Base-by-base conservation (phyloP, 2,329 filamentous ascomycete species). In the Paraphaeosphaeria sporulosa region DNA sequence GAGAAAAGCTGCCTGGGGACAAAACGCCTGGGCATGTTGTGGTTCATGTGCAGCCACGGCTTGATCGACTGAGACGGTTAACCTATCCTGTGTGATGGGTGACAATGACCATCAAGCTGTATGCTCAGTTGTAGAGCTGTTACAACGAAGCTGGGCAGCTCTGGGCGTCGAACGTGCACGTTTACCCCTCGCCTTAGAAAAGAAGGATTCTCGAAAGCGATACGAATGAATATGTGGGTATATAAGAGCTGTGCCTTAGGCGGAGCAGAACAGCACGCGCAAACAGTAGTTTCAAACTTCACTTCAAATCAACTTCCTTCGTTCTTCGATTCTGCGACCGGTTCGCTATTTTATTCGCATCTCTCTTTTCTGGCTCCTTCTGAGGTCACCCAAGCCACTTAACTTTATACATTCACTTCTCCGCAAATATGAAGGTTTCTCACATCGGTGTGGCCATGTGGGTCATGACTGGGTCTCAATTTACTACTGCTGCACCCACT, bases 381-480 rank as follows among this genome's bases (percentile, higher is more conserved):
- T n/a, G n/a, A n/a, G n/a, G n/a, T n/a, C n/a, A n/a, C n/a, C n/a
- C n/a, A n/a, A n/a, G n/a, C n/a, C n/a, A n/a, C n/a, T n/a, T n/a
- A n/a, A n/a, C 8, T 3, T 17, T 42, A 3, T 27, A 15, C n/a
- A 17, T 23, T 32, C 38, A 25, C 15, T 34, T 32, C 38, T n/a
- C 15, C 51, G 19, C 21, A n/a, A 15, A 10, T 23, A 54, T 54
- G 51, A 54, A 12, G 38, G 25, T 36, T 7, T 54, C 40, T 38
- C 38, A 54, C 25, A 30, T 53, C 38, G 30, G 34, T 9, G 38
- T 32, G 9, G 50, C 50, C 36, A 32, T 43, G n/a, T 53, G 50
- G 50, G 38, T 53, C 12, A 21, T 53, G 13, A 54, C 51, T 9
- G 51, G 51, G 6, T 54, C 36, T 23, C 51, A 54, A 23, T 54